These are phyloP conservation scores for Trapa bicornis DNA, from an alignment of 345 rosid genomes.

Conservation along the genomic window DNA sequence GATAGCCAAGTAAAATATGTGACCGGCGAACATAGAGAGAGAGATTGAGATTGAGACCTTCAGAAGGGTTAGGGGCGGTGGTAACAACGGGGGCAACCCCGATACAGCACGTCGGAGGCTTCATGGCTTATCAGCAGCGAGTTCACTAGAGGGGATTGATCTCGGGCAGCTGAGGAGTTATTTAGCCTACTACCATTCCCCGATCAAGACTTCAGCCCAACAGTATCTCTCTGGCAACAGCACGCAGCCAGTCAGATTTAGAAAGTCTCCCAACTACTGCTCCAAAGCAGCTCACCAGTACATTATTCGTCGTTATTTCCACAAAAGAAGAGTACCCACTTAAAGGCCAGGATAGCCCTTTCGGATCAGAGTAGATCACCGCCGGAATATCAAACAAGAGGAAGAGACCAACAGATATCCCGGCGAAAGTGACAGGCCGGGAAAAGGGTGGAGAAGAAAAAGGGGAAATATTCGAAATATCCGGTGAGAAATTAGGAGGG, in stretches of 20 bases:
- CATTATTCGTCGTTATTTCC: neutral
- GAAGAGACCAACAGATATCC: neutral
- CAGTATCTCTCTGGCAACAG: neutral
- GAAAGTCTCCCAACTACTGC: neutral
- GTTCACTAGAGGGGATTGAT: neutral
- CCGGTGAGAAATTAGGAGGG: neutral
- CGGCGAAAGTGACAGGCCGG: slow-evolving; percentile 11
- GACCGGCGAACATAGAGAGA: neutral
- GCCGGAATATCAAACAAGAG: slow-evolving; percentile 1
- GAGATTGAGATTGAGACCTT: slow-evolving; percentile 22
- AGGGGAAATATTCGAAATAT: neutral
- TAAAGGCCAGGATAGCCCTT: neutral
- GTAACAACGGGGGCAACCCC: slow-evolving; percentile 16
- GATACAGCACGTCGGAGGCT: slow-evolving; percentile 26
- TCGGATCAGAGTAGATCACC: neutral
- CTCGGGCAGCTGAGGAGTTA: neutral
- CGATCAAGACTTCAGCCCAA: neutral
- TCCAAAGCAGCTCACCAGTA: neutral
- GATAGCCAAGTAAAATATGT: neutral
- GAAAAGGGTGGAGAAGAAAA: slow-evolving; percentile 1
- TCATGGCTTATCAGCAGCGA: slow-evolving; percentile 19
- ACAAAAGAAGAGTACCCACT: neutral
- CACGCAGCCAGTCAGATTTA: neutral
- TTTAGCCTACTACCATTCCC: neutral
- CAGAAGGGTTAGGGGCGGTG: slow-evolving; percentile 17